phyloP scores from a whole-genome alignment of 257 asterid genomes.

The Nicotiana benthamiana region DNA sequence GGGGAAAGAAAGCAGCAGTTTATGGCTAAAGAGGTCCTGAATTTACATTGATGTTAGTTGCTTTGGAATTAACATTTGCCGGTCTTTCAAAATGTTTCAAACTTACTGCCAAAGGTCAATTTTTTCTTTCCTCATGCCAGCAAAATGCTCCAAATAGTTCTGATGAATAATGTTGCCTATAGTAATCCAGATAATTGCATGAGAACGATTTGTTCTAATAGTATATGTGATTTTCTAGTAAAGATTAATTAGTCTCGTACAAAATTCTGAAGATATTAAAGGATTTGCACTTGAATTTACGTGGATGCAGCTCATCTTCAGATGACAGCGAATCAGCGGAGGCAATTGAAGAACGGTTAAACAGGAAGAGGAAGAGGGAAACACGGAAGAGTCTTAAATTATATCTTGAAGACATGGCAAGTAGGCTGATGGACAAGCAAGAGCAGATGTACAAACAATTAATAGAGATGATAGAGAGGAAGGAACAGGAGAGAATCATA shows the following conservation, averaged over 20 bases:
- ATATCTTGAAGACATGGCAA: slow-evolving; percentile 11
- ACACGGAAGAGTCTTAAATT: slow-evolving; percentile 3
- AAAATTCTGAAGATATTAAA: not conserved
- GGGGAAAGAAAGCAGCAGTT: not conserved
- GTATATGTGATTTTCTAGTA: not conserved
- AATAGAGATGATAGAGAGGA: slow-evolving; percentile 16
- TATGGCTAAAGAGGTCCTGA: not conserved
- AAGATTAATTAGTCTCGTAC: not conserved
- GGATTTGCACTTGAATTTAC: not conserved
- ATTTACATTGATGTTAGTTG: not conserved
- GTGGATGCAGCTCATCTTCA: slow-evolving; percentile 17
- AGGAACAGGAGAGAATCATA: slow-evolving; percentile 17
- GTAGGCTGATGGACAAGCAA: slow-evolving; percentile 15
- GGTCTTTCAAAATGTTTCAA: not conserved
- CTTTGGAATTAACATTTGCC: not conserved
- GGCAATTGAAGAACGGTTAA: not conserved
- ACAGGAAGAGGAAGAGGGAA: slow-evolving; percentile 4
- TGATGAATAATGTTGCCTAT: not conserved
- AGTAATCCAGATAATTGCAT: not conserved
- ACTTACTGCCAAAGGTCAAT: not conserved
- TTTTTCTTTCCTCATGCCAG: not conserved
- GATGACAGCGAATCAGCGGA: slow-evolving; percentile 12
- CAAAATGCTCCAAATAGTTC: not conserved
- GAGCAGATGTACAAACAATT: slow-evolving; percentile 24
- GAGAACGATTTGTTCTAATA: not conserved